Percentiles rank a stretch among this genome's conserved stretches.
phyloP scores from a whole-genome alignment of 83 land plant genomes.

The Diphasiastrum complanatum region DNA sequence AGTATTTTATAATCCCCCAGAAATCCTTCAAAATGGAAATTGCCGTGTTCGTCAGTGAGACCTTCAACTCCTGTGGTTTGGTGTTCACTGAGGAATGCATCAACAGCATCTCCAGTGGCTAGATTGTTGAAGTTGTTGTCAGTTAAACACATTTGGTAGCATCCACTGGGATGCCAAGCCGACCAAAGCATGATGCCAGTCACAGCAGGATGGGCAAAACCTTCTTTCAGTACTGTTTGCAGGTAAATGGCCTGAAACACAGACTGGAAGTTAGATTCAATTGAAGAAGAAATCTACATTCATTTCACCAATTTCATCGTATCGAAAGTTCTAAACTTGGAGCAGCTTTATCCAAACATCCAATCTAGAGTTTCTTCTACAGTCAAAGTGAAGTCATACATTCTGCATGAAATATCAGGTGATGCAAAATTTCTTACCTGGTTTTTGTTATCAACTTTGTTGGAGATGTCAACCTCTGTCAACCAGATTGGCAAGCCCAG shows the following conservation, averaged over 20 bases:
- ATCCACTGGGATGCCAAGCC: conserved; percentile 50
- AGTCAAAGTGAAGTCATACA: too few species aligned
- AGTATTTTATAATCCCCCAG: too few species aligned
- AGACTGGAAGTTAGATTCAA: background rate
- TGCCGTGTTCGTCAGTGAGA: too few species aligned
- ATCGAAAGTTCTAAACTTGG: too few species aligned
- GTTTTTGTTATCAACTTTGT: conserved; percentile 27
- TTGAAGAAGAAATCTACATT: background rate
- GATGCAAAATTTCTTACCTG: conserved; percentile 62
- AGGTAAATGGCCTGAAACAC: conserved; percentile 48
- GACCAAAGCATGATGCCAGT: conserved; percentile 79
- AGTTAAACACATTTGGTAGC: conserved; percentile 82
- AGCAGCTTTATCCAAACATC: too few species aligned
- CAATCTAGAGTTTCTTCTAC: too few species aligned
- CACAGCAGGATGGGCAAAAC: conserved; percentile 76
- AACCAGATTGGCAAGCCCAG: conserved; percentile 84
- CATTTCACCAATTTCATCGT: conserved; percentile 11
- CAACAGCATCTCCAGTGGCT: conserved; percentile 69
- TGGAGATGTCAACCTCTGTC: conserved; percentile 77
- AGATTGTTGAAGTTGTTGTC: conserved; percentile 50
- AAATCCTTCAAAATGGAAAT: too few species aligned
- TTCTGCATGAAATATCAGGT: too few species aligned
- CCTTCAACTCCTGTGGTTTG: too few species aligned
- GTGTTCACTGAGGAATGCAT: conserved; percentile 54
- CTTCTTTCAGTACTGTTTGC: conserved; percentile 77